A percentile compares a stretch with the other conserved stretches of the same genome.
Evolutionary conservation across 2,329 filamentous ascomycete species (phyloP).

Genomic region (Talaromyces sp.): DNA sequence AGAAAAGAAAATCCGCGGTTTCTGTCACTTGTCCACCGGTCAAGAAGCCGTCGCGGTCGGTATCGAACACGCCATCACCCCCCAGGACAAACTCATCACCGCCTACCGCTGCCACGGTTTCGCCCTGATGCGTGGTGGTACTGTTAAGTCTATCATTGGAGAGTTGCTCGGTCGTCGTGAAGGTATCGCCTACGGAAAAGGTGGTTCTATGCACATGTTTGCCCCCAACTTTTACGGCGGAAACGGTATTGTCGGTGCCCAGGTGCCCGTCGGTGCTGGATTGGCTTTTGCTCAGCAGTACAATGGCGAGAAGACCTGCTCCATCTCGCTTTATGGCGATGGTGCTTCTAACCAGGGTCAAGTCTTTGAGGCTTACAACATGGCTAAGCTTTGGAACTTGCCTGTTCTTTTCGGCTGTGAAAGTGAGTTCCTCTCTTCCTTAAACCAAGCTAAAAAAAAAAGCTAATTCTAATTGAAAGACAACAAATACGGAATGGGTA

Average conservation of each 20-base stretch:
- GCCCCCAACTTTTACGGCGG: slow-evolving; percentile 95
- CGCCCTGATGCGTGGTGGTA: slow-evolving; percentile 90
- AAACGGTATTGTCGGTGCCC: slow-evolving; percentile 98
- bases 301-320: slow-evolving; percentile 78
- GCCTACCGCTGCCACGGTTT: slow-evolving; percentile 99
- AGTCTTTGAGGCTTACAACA: slow-evolving; percentile 99
- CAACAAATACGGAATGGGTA: slow-evolving; percentile 99
- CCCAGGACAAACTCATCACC: slow-evolving; percentile 91
- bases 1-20: slow-evolving; percentile 99
- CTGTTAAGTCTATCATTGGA: slow-evolving; percentile 88
- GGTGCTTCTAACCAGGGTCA: slow-evolving; percentile 99
- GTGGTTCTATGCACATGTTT: slow-evolving; percentile 99
- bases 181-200: slow-evolving; percentile 98
- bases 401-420: slow-evolving; percentile 96
- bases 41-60: slow-evolving; percentile 97
- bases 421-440: slow-evolving; percentile 62
- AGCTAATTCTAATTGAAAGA: slow-evolving; percentile 53
- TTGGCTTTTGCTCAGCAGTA: slow-evolving; percentile 98
- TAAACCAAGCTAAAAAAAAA: neutral
- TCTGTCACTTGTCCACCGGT: slow-evolving; percentile 97
- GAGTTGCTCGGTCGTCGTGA: slow-evolving; percentile 92
- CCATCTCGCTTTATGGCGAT: slow-evolving; percentile 91
- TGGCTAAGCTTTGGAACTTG: slow-evolving; percentile 98
- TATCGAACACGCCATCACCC: slow-evolving; percentile 93
- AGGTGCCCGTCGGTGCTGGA: slow-evolving; percentile 95